Percentiles rank a stretch among this genome's conserved stretches.
Evolutionary conservation across 306 rosid species (phyloP).

Genomic region (Glycyrrhiza uralensis): DNA sequence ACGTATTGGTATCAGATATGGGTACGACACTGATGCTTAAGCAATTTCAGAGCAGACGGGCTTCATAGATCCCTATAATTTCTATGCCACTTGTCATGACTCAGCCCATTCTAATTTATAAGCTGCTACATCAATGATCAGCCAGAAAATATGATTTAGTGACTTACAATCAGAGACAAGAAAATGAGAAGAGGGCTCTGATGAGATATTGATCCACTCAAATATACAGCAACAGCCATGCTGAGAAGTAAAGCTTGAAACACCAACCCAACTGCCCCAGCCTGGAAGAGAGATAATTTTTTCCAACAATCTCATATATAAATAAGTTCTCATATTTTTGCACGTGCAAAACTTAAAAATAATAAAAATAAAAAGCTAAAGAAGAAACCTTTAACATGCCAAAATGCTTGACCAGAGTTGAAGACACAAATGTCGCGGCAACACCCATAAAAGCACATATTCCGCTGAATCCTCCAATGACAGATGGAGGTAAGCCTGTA

Average conservation of each 20-base stretch:
- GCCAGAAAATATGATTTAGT: constrained; percentile 4
- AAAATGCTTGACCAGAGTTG: constrained; percentile 67
- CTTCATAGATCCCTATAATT: not conserved
- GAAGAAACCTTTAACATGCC: constrained; percentile 80
- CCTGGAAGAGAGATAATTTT: constrained; percentile 48
- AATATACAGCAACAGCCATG: constrained; percentile 81
- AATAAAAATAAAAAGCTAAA: not conserved
- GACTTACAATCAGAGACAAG: constrained; percentile 82
- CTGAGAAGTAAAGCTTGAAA: constrained; percentile 90
- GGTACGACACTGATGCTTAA: not conserved
- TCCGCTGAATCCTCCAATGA: constrained; percentile 90
- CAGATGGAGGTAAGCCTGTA: constrained; percentile 79
- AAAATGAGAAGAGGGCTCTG: constrained; percentile 78
- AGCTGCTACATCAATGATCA: constrained; percentile 5
- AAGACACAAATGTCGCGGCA: constrained; percentile 90
- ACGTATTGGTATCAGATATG: not conserved
- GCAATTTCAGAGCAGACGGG: not conserved
- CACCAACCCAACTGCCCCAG: constrained; percentile 90
- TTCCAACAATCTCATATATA: not conserved
- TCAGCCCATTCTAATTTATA: not conserved
- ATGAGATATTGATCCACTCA: constrained; percentile 64
- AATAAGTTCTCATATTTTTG: not conserved
- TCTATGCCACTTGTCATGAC: not conserved
- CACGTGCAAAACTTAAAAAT: not conserved
- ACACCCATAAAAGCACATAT: constrained; percentile 94